phyloP scores from a whole-genome alignment of 345 rosid genomes.

The Gossypium turneri region DNA sequence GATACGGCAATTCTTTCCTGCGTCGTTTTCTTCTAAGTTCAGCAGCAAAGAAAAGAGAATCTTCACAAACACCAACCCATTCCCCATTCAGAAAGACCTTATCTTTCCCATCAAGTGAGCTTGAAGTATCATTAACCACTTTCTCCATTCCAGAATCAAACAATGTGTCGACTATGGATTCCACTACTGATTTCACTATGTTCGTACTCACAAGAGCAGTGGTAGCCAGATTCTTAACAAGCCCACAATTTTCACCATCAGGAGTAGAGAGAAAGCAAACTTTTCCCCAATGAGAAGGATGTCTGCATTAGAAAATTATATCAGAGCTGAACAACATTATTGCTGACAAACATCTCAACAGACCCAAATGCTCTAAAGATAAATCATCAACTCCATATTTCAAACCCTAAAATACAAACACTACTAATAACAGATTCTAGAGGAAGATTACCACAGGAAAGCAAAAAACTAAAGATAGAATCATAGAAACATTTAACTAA shows the following conservation, averaged over 20 bases:
- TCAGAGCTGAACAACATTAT: slow-evolving; percentile 4
- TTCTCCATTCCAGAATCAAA: slow-evolving; percentile 66
- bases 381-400: background rate
- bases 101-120: slow-evolving; percentile 41
- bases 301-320: slow-evolving; percentile 44
- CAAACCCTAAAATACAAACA: background rate
- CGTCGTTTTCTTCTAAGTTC: slow-evolving; percentile 58
- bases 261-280: slow-evolving; percentile 92
- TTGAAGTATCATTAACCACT: slow-evolving; percentile 47
- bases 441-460: background rate
- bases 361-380: slow-evolving; percentile 9
- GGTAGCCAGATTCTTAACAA: slow-evolving; percentile 75
- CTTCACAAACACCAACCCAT: slow-evolving; percentile 75
- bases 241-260: slow-evolving; percentile 98
- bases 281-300: slow-evolving; percentile 98
- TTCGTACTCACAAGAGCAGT: slow-evolving; percentile 77
- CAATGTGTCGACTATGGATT: slow-evolving; percentile 42
- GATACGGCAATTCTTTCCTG: slow-evolving; percentile 50
- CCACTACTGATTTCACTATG: slow-evolving; percentile 44
- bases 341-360: slow-evolving; percentile 10
- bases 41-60: slow-evolving; percentile 52
- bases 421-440: background rate
- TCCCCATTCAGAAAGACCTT: slow-evolving; percentile 86
- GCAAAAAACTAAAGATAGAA: background rate
- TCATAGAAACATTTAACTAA: background rate